phyloP scores from a whole-genome alignment of 2,329 filamentous ascomycete genomes.

The Hymenotorrendiella dingleyae region DNA sequence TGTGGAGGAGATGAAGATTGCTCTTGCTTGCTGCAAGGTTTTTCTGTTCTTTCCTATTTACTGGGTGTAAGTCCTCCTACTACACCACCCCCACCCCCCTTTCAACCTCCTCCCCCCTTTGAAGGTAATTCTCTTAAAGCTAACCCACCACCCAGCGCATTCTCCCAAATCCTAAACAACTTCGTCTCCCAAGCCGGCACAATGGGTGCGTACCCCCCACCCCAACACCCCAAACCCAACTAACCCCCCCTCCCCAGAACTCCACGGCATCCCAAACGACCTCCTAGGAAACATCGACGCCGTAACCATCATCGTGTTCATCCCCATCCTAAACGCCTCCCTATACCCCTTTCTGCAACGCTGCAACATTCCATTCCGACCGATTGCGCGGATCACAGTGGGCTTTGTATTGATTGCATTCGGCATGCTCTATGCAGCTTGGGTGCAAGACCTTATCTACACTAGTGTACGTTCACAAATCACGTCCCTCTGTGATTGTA shows the following conservation, averaged over 20 bases:
- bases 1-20: slow-evolving; percentile 60
- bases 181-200: slow-evolving; percentile 55
- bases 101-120: too few species aligned
- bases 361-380: slow-evolving; percentile 47
- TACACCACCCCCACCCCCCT: too few species aligned
- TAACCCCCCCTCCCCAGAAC: too few species aligned
- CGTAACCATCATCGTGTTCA: slow-evolving; percentile 52
- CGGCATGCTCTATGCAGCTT: slow-evolving; percentile 50
- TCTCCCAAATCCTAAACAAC: slow-evolving; percentile 60
- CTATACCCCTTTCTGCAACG: slow-evolving; percentile 53
- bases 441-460: slow-evolving; percentile 55
- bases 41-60: slow-evolving; percentile 65
- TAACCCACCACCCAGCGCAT: too few species aligned
- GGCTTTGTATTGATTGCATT: slow-evolving; percentile 49
- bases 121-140: too few species aligned
- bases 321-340: slow-evolving; percentile 44
- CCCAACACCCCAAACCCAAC: too few species aligned
- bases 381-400: slow-evolving; percentile 50
- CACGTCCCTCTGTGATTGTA: too few species aligned
- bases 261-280: slow-evolving; percentile 52
- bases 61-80: too few species aligned
- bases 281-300: slow-evolving; percentile 55
- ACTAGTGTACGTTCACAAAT: too few species aligned
- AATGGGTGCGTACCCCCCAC: too few species aligned
- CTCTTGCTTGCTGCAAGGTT: slow-evolving; percentile 55